Evolutionary conservation across 306 rosid species (phyloP).

Genomic region (Sphenostylis stenocarpa): DNA sequence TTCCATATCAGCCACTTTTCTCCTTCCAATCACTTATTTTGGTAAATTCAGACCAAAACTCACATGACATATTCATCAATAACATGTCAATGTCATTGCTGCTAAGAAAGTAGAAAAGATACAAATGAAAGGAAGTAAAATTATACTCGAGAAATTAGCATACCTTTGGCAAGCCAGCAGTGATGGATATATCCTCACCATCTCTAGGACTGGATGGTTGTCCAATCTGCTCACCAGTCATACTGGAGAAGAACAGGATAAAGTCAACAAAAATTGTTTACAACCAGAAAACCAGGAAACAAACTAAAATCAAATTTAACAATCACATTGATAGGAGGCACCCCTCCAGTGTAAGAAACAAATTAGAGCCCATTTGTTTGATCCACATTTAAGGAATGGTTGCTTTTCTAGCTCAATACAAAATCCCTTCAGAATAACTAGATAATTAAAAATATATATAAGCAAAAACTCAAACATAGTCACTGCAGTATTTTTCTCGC

Average conservation of each 20-base stretch:
- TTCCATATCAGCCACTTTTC: background rate
- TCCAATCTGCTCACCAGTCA: conserved; percentile 81
- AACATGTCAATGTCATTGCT: background rate
- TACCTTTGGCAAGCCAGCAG: conserved; percentile 83
- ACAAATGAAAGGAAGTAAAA: conserved; percentile 23
- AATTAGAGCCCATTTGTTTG: background rate
- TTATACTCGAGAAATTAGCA: conserved; percentile 29
- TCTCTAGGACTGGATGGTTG: conserved; percentile 94
- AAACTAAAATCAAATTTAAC: conserved; percentile 8
- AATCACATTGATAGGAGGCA: background rate
- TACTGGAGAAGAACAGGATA: conserved; percentile 55
- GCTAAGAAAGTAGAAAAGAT: conserved; percentile 3
- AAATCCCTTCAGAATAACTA: background rate
- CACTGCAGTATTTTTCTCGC: background rate
- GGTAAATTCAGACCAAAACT: conserved; percentile 25
- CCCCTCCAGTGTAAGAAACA: conserved; percentile 5
- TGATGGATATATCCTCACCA: conserved; percentile 80
- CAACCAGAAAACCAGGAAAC: conserved; percentile 7
- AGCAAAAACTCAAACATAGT: background rate
- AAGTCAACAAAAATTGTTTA: conserved; percentile 1
- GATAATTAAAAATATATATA: background rate
- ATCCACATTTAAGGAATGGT: background rate
- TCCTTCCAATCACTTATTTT: background rate
- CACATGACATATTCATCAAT: background rate
- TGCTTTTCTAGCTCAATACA: background rate